These are phyloP conservation scores for Pythium sukuiense DNA, from an alignment of 352 stramenopile genomes.

Conservation along the genomic window DNA sequence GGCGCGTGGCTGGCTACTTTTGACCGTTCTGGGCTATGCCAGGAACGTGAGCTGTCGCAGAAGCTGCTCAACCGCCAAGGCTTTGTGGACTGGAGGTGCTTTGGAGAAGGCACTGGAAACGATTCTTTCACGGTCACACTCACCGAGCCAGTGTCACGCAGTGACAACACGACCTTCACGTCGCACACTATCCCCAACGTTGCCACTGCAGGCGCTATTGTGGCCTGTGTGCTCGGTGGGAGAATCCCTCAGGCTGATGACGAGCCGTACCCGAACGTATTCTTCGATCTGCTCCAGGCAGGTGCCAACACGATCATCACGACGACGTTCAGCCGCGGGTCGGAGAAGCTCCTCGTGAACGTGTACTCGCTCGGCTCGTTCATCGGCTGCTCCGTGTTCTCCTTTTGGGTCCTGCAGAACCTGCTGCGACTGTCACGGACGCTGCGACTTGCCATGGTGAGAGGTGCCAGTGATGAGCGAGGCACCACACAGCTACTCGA, in stretches of 20 bases:
- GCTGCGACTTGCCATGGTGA: background rate
- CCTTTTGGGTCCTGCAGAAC: slow-evolving; percentile 11
- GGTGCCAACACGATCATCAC: slow-evolving; percentile 26
- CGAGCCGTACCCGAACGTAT: slow-evolving; percentile 23
- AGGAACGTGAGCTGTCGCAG: slow-evolving; percentile 1
- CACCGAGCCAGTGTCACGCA: background rate
- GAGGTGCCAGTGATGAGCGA: background rate
- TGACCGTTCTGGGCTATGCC: slow-evolving; percentile 16
- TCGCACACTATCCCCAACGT: slow-evolving; percentile 2
- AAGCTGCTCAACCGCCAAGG: slow-evolving; percentile 17
- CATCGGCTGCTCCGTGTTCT: slow-evolving; percentile 17
- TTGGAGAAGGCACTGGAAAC: slow-evolving; percentile 14
- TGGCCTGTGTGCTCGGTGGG: slow-evolving; percentile 23
- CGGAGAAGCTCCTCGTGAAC: slow-evolving; percentile 24
- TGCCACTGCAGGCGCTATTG: slow-evolving; percentile 1
- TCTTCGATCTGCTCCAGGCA: slow-evolving; percentile 14
- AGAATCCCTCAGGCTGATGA: slow-evolving; percentile 13
- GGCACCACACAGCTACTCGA: slow-evolving; percentile 9
- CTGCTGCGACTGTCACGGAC: background rate
- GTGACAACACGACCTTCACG: slow-evolving; percentile 13
- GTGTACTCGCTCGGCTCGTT: slow-evolving; percentile 24
- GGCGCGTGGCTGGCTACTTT: slow-evolving; percentile 12
- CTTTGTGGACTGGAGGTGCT: slow-evolving; percentile 9
- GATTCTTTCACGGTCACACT: slow-evolving; percentile 8
- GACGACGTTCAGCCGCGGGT: slow-evolving; percentile 20